Evolutionary conservation across 345 rosid genomes (phyloP).

Genomic region (Pistacia vera): DNA sequence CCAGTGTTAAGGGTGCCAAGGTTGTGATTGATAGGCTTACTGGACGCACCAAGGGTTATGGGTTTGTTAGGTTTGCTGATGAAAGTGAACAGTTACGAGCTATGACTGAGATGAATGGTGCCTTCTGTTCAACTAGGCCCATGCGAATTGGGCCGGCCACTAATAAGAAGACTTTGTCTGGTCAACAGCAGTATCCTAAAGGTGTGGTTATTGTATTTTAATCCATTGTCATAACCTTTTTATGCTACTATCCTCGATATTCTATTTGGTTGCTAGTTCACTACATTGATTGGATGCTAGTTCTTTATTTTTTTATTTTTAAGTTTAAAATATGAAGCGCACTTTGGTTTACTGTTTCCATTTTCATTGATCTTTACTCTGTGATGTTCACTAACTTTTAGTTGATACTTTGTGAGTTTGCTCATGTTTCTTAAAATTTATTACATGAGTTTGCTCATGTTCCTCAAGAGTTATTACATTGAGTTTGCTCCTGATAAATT

Average conservation of each 20-base stretch:
- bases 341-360: not conserved
- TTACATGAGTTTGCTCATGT: not conserved
- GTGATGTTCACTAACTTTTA: not conserved
- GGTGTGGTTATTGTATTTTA: constrained; percentile 40
- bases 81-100: constrained; percentile 85
- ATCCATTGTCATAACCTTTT: not conserved
- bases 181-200: constrained; percentile 68
- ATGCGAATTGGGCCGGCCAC: constrained; percentile 90
- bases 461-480: too few species aligned
- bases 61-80: constrained; percentile 86
- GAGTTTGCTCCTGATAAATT: not conserved
- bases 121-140: constrained; percentile 83
- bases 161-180: constrained; percentile 60
- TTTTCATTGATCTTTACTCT: not conserved
- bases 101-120: constrained; percentile 92
- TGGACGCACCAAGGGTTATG: constrained; percentile 87
- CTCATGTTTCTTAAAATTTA: not conserved
- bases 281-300: not conserved
- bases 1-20: constrained; percentile 81
- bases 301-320: not conserved
- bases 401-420: not conserved
- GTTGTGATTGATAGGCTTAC: constrained; percentile 92
- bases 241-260: not conserved
- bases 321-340: not conserved
- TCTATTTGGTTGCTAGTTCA: not conserved